These are phyloP conservation scores for Malus sieversii DNA, from an alignment of 306 rosid genomes.

Conservation along the genomic window DNA sequence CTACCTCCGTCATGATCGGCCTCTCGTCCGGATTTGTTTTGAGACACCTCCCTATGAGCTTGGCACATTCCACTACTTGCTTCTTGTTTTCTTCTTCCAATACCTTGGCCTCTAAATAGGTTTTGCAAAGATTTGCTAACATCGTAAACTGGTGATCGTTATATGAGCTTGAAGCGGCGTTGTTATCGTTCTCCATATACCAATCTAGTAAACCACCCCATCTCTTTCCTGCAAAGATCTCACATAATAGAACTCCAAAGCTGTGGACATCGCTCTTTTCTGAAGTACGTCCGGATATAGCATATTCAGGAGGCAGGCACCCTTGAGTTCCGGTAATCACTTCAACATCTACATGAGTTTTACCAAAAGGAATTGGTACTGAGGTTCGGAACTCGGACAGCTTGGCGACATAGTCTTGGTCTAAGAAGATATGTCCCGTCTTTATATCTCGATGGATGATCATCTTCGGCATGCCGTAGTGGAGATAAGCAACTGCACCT, in stretches of 20 bases:
- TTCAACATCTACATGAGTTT: background rate
- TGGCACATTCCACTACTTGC: background rate
- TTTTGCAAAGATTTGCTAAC: background rate
- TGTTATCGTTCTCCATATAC: background rate
- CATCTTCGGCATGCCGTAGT: background rate
- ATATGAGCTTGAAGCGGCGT: background rate
- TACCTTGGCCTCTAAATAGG: background rate
- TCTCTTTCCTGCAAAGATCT: background rate
- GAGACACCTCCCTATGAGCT: background rate
- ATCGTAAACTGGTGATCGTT: background rate
- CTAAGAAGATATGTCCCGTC: background rate
- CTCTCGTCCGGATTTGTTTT: background rate
- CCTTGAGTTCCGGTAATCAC: background rate
- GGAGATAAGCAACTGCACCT: slow-evolving; percentile 7
- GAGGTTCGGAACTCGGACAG: background rate
- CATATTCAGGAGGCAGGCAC: background rate
- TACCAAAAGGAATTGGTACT: background rate
- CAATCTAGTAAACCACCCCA: background rate
- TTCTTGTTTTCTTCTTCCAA: background rate
- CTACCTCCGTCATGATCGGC: slow-evolving; percentile 7
- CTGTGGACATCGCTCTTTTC: slow-evolving; percentile 1
- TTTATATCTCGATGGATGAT: background rate
- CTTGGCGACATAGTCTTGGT: slow-evolving; percentile 1
- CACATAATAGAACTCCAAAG: background rate
- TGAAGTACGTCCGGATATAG: background rate